Evolutionary conservation across 192 early-diverging fungal species (phyloP), one percentile per base, ranked within the genome.

Genomic region (Chytriomyces confervae): DNA sequence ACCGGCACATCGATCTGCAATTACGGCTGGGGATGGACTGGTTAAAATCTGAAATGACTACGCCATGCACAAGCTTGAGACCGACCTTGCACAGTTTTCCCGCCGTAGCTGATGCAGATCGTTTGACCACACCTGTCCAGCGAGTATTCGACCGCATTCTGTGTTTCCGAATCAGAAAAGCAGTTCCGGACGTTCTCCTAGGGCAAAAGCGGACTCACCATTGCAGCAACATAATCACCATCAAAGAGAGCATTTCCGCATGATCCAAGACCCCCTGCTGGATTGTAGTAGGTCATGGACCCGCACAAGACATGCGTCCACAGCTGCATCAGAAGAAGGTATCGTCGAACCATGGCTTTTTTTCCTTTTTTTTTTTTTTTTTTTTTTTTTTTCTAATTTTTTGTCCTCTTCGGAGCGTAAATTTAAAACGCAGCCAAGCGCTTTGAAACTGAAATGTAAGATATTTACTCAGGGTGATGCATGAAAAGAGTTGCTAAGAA

Each of bases 241-340:
- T 74, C 61, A 18, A 62, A 44, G 16, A 74, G 46, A 24, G 44
- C 72, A 20, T 61, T 62, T 6, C 72, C 72, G 61, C 72, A 74
- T 8, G 50, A 20, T 7, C 72, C 72, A 44, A 46, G n/a, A 7
- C 60, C 72, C 2, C 72, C 72, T 46, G 10, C 72, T 48, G 72
- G 72, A 45, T 74, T 62, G 45, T 74, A 74, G 46, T 74, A 74
- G 18, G 72, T 74, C 72, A 74, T 61, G 43, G 24, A 36, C 10
- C 72, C 72, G 27, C 27, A 13, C 53, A 13, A 57, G 53, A 2
- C 53, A 5, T 20, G 13, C 13, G 13, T 20, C 53, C 16, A 13
- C 20, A 57, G 53, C 53, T n/a, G 53, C 53, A 57, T 57, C 36
- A 36, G 36, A 36, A 36, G 36, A 36, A 36, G 36, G 36, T 36